Conservation (phyloP, 306 rosid genomes). For the Ormosia emarginata region DNA sequence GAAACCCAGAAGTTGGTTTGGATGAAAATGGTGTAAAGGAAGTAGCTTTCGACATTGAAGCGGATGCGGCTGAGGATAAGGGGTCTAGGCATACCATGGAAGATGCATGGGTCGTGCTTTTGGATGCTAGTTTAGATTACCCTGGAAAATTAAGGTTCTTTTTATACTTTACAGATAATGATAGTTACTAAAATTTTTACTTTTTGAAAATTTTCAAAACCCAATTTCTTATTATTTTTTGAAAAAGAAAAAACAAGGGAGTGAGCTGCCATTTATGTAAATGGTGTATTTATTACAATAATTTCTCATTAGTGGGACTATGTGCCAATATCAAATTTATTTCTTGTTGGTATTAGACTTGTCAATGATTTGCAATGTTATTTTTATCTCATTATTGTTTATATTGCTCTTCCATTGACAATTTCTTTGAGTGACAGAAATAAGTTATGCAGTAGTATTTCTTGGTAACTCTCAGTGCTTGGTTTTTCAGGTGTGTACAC, state of each 20-base stretch:
- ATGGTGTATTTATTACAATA: not conserved
- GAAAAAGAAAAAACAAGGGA: not conserved
- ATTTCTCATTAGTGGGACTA: not conserved
- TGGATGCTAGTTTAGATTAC: slow-evolving; percentile 53
- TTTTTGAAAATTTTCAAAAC: not conserved
- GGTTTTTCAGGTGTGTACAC: slow-evolving; percentile 65
- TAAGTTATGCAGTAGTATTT: not conserved
- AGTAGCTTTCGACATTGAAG: slow-evolving; percentile 56
- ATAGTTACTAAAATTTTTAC: not conserved
- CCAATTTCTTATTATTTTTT: not conserved
- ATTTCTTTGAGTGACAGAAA: not conserved
- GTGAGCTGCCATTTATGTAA: not conserved
- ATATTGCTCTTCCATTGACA: not conserved
- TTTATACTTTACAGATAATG: not conserved
- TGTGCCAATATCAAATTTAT: not conserved
- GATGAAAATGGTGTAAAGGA: slow-evolving; percentile 23
- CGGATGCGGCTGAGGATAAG: slow-evolving; percentile 79
- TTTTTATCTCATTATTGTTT: not conserved
- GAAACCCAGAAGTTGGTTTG: not conserved
- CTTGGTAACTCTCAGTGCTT: slow-evolving; percentile 1
- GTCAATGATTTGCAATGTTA: not conserved
- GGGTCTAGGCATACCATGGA: slow-evolving; percentile 86
- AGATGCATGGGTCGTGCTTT: slow-evolving; percentile 72
- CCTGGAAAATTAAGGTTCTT: slow-evolving; percentile 68
- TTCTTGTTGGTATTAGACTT: not conserved